A percentile compares a stretch with the other conserved stretches of the same genome.
Conservation (phyloP, 805 yeast species). For the Candida sonorensis region DNA sequence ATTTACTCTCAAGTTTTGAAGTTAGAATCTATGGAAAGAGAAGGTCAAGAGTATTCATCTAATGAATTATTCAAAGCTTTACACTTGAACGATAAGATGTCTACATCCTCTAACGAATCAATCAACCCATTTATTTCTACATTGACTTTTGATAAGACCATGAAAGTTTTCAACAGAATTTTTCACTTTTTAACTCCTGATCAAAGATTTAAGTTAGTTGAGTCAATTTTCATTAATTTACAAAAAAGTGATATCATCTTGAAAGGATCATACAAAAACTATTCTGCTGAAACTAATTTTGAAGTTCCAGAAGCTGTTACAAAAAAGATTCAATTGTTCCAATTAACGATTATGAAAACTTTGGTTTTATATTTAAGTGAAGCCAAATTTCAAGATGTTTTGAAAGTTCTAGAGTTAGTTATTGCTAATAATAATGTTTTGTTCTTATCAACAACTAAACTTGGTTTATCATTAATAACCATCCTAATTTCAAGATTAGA, state of each 20-base stretch:
- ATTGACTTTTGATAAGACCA: conserved; percentile 78
- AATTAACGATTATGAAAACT: conserved; percentile 74
- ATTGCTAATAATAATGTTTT: conserved; percentile 66
- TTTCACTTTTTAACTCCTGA: conserved; percentile 75
- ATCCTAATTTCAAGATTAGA: conserved; percentile 91
- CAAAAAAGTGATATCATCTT: conserved; percentile 73
- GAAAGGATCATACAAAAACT: conserved; percentile 71
- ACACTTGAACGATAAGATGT: conserved; percentile 58
- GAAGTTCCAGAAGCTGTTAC: conserved; percentile 46
- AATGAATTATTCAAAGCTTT: conserved; percentile 69
- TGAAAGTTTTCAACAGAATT: conserved; percentile 81
- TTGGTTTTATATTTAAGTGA: conserved; percentile 80
- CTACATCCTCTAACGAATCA: conserved; percentile 42
- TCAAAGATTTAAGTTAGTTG: conserved; percentile 69
- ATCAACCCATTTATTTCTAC: conserved; percentile 79
- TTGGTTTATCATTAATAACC: conserved; percentile 82
- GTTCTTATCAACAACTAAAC: conserved; percentile 60
- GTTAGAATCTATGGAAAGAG: conserved; percentile 70
- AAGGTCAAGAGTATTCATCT: conserved; percentile 39
- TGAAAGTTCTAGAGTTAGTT: conserved; percentile 64
- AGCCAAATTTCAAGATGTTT: conserved; percentile 70
- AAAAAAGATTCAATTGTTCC: conserved; percentile 69
- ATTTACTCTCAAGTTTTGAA: conserved; percentile 72
- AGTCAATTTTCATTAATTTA: conserved; percentile 72
- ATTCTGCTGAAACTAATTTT: conserved; percentile 29